These are phyloP conservation scores for Astragalus membranaceus DNA, from an alignment of 306 rosid genomes.

Conservation along the genomic window DNA sequence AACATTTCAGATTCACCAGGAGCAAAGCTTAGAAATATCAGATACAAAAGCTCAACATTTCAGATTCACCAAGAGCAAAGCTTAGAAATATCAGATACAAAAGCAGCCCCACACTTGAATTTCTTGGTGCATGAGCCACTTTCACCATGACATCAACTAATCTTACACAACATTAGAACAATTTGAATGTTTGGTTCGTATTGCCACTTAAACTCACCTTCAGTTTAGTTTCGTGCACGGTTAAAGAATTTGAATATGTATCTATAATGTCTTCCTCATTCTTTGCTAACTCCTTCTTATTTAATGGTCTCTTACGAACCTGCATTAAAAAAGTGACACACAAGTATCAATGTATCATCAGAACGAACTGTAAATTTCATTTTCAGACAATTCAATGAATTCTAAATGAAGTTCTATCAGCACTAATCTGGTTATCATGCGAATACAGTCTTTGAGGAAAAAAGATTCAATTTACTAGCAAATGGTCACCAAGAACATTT, in stretches of 20 bases:
- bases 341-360: background rate
- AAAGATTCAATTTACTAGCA: background rate
- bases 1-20: background rate
- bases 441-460: background rate
- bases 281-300: slow-evolving; percentile 86
- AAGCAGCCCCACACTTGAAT: background rate
- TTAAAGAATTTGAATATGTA: slow-evolving; percentile 62
- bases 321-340: slow-evolving; percentile 29
- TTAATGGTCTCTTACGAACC: slow-evolving; percentile 98
- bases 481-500: slow-evolving; percentile 2
- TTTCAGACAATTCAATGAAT: background rate
- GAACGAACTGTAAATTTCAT: background rate
- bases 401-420: background rate
- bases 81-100: background rate
- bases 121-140: background rate
- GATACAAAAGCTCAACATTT: background rate
- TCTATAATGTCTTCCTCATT: slow-evolving; percentile 95
- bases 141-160: background rate
- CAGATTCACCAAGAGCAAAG: background rate
- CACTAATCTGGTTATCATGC: background rate
- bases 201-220: slow-evolving; percentile 45
- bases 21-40: background rate
- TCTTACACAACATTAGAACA: background rate
- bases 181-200: background rate
- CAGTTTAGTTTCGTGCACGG: slow-evolving; percentile 93